Percentiles rank a stretch among this genome's conserved stretches.
Conservation (phyloP, 805 yeast genomes). For the Hyphopichia homilentoma region DNA sequence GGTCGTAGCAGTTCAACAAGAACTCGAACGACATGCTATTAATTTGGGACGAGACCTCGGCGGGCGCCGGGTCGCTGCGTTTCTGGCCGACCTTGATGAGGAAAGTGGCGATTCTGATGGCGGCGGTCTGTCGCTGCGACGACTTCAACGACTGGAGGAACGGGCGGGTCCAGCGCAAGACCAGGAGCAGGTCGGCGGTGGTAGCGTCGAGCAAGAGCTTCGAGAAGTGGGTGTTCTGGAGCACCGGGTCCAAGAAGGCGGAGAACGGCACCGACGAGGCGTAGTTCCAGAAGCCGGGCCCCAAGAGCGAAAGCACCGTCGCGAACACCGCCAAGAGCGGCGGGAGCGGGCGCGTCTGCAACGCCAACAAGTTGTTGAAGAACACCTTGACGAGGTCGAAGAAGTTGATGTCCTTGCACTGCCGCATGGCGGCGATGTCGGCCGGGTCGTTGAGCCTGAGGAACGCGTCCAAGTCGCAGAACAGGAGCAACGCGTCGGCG, state of each 20-base stretch:
- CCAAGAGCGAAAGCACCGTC: slow-evolving; percentile 40
- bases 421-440: slow-evolving; percentile 28
- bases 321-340: slow-evolving; percentile 51
- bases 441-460: slow-evolving; percentile 22
- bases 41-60: not conserved
- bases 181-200: slow-evolving; percentile 13
- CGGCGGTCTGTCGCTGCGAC: slow-evolving; percentile 50
- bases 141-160: slow-evolving; percentile 42
- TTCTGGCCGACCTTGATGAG: slow-evolving; percentile 26
- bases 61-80: no score
- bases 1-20: slow-evolving; percentile 14
- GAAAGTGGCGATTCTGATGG: slow-evolving; percentile 47
- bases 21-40: slow-evolving; percentile 5
- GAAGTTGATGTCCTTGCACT: slow-evolving; percentile 24
- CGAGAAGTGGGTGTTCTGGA: slow-evolving; percentile 50
- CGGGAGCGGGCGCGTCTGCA: slow-evolving; percentile 48
- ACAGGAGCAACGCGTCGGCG: slow-evolving; percentile 30
- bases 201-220: slow-evolving; percentile 29
- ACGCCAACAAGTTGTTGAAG: slow-evolving; percentile 51
- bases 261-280: slow-evolving; percentile 52
- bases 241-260: slow-evolving; percentile 56
- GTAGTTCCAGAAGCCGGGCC: slow-evolving; percentile 49
- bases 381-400: slow-evolving; percentile 38
- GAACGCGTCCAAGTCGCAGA: slow-evolving; percentile 32
- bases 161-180: slow-evolving; percentile 52